Percentiles rank a stretch among this genome's conserved stretches.
Evolutionary conservation across 805 yeast genomes (phyloP).

Genomic region (Tetrapisispora nanseiensis): DNA sequence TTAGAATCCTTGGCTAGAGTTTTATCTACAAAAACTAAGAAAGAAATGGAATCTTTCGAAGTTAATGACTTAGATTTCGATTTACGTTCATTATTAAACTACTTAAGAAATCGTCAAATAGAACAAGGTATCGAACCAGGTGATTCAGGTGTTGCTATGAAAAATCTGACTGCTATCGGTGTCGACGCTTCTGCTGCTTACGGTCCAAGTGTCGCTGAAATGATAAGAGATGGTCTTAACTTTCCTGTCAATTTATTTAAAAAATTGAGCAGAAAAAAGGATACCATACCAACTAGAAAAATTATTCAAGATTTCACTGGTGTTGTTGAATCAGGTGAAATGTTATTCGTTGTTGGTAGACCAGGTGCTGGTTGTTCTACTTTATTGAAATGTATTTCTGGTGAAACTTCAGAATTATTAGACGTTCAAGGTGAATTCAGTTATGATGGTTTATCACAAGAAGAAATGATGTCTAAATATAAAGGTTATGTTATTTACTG

Average conservation of each 20-base stretch:
- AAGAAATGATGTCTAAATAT: conserved; percentile 38
- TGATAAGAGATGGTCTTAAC: conserved; percentile 29
- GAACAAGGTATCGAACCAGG: conserved; percentile 40
- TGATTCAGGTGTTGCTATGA: conserved; percentile 43
- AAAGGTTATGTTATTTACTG: conserved; percentile 43
- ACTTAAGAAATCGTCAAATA: conserved; percentile 30
- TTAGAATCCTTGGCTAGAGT: conserved; percentile 43
- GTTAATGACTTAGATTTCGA: conserved; percentile 39
- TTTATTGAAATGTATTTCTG: conserved; percentile 38
- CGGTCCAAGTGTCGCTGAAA: conserved; percentile 39
- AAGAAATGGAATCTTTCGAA: conserved; percentile 37
- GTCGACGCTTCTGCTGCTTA: conserved; percentile 44
- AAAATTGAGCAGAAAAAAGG: conserved; percentile 25
- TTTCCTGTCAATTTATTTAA: conserved; percentile 20
- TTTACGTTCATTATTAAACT: conserved; percentile 34
- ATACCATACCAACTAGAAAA: conserved; percentile 27
- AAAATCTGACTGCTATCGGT: conserved; percentile 37
- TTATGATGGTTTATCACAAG: conserved; percentile 42
- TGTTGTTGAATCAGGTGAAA: conserved; percentile 40
- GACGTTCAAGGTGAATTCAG: conserved; percentile 33
- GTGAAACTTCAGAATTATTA: conserved; percentile 34
- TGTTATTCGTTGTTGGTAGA: conserved; percentile 44
- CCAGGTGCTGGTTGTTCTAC: conserved; percentile 64
- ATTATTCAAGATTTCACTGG: conserved; percentile 36
- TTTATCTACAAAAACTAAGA: conserved; percentile 39